phyloP scores from a whole-genome alignment of 2,329 filamentous ascomycete genomes.

The Escovopsis weberi region DNA sequence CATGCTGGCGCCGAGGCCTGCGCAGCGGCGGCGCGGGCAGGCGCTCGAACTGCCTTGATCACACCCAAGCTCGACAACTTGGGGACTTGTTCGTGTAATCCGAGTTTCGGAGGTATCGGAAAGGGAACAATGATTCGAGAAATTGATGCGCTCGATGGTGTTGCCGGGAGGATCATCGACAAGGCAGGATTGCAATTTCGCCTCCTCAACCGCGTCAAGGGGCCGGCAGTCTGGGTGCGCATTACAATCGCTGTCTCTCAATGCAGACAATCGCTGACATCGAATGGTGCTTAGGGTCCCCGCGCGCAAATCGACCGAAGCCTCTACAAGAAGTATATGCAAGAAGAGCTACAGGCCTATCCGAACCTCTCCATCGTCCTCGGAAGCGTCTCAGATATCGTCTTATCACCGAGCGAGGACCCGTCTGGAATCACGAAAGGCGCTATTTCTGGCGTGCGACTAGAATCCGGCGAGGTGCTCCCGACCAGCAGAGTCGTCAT shows the following conservation, averaged over 20 bases:
- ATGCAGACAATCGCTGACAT: neutral
- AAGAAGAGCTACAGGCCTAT: conserved; percentile 65
- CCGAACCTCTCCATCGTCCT: conserved; percentile 67
- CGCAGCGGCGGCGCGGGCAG: conserved; percentile 75
- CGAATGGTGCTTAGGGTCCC: conserved; percentile 43
- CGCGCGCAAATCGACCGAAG: conserved; percentile 88
- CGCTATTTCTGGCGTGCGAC: conserved; percentile 67
- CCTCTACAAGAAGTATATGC: conserved; percentile 84
- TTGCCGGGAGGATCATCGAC: conserved; percentile 80
- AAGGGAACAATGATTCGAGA: conserved; percentile 95
- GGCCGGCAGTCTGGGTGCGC: conserved; percentile 75
- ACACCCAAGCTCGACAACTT: conserved; percentile 82
- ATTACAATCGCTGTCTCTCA: neutral
- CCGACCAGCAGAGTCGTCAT: conserved; percentile 74
- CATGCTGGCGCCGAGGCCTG: conserved; percentile 93
- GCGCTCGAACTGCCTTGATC: conserved; percentile 76
- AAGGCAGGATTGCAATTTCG: conserved; percentile 92
- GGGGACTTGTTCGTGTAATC: conserved; percentile 92
- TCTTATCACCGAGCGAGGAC: conserved; percentile 38
- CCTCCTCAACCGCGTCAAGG: conserved; percentile 75
- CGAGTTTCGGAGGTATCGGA: conserved; percentile 94
- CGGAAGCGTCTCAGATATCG: conserved; percentile 85
- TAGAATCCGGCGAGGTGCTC: conserved; percentile 79
- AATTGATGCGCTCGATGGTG: conserved; percentile 84
- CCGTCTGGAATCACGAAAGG: conserved; percentile 36